These are phyloP conservation scores for Leptographium wingfieldii DNA, from an alignment of 2,329 filamentous ascomycete genomes.

Conservation along the genomic window DNA sequence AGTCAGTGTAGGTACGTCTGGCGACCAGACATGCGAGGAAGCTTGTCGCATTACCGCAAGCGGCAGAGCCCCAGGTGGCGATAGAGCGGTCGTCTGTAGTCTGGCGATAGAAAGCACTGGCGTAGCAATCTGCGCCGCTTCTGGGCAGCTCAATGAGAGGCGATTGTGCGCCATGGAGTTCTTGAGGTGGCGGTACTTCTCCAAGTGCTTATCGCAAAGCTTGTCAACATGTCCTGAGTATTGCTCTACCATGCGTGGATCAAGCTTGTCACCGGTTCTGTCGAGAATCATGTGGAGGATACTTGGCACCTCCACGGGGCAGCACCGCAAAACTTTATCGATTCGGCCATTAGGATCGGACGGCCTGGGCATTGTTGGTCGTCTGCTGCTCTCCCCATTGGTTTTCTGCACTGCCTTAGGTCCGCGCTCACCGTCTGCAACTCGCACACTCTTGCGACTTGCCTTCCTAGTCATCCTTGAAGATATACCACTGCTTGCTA, in stretches of 20 bases:
- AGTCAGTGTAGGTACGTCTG: neutral
- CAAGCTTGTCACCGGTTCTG: conserved; percentile 3
- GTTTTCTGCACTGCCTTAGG: neutral
- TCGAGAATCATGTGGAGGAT: conserved; percentile 11
- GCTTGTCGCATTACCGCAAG: neutral
- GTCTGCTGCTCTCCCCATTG: neutral
- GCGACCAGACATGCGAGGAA: neutral
- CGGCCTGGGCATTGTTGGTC: neutral
- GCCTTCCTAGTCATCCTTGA: neutral
- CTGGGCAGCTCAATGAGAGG: neutral
- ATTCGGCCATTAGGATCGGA: neutral
- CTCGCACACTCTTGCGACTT: neutral
- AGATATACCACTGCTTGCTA: neutral
- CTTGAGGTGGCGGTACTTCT: conserved; percentile 4
- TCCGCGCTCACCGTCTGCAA: neutral
- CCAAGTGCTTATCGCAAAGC: conserved; percentile 5
- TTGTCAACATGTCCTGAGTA: neutral
- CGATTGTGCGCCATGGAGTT: neutral
- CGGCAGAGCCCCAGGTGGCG: neutral
- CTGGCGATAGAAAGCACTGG: neutral
- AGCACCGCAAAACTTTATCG: conserved; percentile 4
- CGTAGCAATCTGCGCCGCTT: neutral
- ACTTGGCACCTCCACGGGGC: conserved; percentile 9
- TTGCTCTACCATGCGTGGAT: conserved; percentile 8
- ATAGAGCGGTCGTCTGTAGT: neutral